phyloP scores from a whole-genome alignment of 805 yeast species.

The Metschnikowia continentalis region DNA sequence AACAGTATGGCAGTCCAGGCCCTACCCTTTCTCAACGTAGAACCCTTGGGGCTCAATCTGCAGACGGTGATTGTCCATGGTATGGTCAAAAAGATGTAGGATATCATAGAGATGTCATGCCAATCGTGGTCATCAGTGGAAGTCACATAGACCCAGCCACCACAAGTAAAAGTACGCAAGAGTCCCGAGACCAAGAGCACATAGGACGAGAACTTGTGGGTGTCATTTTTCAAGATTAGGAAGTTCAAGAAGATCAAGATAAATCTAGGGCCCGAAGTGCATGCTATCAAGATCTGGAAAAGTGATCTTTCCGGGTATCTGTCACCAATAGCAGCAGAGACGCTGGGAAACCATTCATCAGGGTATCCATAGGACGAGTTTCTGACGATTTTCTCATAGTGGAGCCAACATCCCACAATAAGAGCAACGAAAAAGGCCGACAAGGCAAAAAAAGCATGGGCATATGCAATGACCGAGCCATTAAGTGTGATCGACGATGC shows the following conservation, averaged over 20 bases:
- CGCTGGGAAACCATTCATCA: conserved; percentile 98
- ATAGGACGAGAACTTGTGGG: conserved; percentile 32
- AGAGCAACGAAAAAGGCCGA: conserved; percentile 76
- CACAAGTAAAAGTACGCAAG: conserved; percentile 89
- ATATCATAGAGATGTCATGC: conserved; percentile 94
- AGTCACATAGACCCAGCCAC: conserved; percentile 98
- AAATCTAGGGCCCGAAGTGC: conserved; percentile 92
- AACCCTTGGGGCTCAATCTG: conserved; percentile 41
- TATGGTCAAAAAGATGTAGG: conserved; percentile 79
- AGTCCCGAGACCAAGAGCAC: conserved; percentile 60
- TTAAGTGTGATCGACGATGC: conserved; percentile 35
- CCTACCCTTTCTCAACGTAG: conserved; percentile 49
- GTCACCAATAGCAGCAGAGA: conserved; percentile 95
- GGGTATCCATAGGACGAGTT: conserved; percentile 90
- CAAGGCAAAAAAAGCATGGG: conserved; percentile 69
- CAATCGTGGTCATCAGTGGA: conserved; percentile 95
- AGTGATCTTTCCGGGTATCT: conserved; percentile 92
- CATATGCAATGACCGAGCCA: conserved; percentile 63
- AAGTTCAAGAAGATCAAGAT: conserved; percentile 52
- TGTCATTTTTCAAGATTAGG: conserved; percentile 39
- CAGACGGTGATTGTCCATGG: conserved; percentile 83
- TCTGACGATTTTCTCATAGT: conserved; percentile 81
- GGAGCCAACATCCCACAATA: conserved; percentile 67
- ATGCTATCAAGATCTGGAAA: conserved; percentile 86
- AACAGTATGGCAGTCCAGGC: conserved; percentile 54